Evolutionary conservation across 2,329 filamentous ascomycete species (phyloP), one percentile per base, ranked within the genome.

Genomic region (Phialocephala sp.): DNA sequence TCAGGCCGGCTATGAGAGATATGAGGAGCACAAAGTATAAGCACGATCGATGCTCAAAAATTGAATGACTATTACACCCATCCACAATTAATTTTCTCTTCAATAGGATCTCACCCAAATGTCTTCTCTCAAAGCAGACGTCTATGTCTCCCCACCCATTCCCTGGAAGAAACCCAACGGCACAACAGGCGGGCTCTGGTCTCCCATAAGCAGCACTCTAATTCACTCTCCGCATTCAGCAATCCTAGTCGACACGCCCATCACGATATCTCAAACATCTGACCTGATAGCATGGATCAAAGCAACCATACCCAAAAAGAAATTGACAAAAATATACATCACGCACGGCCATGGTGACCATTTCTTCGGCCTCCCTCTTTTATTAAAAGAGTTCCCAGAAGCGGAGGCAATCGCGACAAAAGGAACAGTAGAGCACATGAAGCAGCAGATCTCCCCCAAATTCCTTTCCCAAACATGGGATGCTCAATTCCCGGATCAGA

Each of bases 281-380:
- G 73, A 70, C 0, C 70, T 81, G 4, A 73, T 71, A 3, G 62
- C 72, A 15, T 82, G 79, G 79, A 78, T 81, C 64, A 72, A 77
- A n/a, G 64, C 63, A 0, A 75, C 73, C 2, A 71, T 75, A 2
- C 72, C 73, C 0, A 35, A 22, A 20, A 74, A 73, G 20, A 71
- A 70, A 3, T 70, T 81, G 0, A 67, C 65, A 3, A 76, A 76
- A 41, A 77, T 80, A 36, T 81, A 80, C 69, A 77, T 80, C 59
- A 81, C 79, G 0, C 79, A 80, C 57, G 77, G 77, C n/a, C 79
- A 81, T 59, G 79, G 74, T 18, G 79, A 81, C 68, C 79, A 82
- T 67, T 81, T 72, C 66, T 77, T 80, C 61, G 77, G 76, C 54
- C 60, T 76, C n/a, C 54, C 71, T 6, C 56, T 59, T 43, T 22